These are phyloP conservation scores for Cercospora sojina DNA, from an alignment of 2,329 filamentous ascomycete species.

Conservation along the genomic window DNA sequence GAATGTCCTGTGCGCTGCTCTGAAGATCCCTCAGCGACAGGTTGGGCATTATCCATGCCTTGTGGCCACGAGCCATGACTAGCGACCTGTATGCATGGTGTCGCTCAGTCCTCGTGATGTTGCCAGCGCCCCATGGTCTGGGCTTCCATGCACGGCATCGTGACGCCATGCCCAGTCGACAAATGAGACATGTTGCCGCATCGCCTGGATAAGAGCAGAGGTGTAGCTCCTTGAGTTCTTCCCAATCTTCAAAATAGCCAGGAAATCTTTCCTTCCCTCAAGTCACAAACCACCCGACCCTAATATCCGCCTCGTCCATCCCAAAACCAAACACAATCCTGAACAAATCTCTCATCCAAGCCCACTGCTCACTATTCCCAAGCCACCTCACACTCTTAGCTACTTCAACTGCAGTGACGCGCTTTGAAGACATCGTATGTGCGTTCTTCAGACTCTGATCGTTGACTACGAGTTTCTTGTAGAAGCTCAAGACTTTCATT, in stretches of 20 bases:
- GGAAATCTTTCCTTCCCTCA: conserved; percentile 10
- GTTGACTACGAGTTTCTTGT: conserved; percentile 73
- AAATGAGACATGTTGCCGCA: too few species aligned
- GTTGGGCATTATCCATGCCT: too few species aligned
- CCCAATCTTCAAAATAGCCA: background rate
- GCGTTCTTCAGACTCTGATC: conserved; percentile 66
- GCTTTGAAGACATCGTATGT: conserved; percentile 56
- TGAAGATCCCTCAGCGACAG: too few species aligned
- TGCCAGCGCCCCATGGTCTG: too few species aligned
- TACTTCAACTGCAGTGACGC: conserved; percentile 71
- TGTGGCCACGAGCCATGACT: too few species aligned
- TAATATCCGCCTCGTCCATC: conserved; percentile 64
- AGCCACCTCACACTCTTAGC: conserved; percentile 77
- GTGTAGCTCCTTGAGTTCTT: too few species aligned
- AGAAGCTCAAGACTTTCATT: conserved; percentile 69
- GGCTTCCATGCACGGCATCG: too few species aligned
- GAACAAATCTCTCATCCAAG: conserved; percentile 79
- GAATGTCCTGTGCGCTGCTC: too few species aligned
- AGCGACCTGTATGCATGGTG: too few species aligned
- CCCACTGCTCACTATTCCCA: conserved; percentile 68
- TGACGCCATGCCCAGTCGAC: too few species aligned
- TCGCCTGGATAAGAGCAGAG: too few species aligned
- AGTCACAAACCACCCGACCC: conserved; percentile 23
- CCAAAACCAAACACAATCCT: conserved; percentile 81
- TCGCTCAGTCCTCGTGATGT: too few species aligned